These are phyloP conservation scores for Xanthoparmelia taractica DNA, from an alignment of 495 filamentous ascomycete species.

Conservation along the genomic window DNA sequence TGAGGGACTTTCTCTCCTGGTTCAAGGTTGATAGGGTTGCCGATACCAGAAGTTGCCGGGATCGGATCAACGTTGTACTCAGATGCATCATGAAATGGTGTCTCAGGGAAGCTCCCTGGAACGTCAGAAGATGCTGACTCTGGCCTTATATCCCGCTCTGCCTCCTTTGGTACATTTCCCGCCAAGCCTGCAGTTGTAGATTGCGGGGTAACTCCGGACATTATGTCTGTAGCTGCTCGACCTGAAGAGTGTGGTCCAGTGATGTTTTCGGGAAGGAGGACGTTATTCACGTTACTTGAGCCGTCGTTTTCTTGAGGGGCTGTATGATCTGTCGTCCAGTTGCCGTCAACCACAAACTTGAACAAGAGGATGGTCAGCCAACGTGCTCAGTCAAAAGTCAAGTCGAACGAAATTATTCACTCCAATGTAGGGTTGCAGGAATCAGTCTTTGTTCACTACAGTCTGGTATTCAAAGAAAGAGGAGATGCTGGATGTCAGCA, in stretches of 20 bases:
- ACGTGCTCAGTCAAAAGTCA: neutral
- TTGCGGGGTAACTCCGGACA: conserved; percentile 61
- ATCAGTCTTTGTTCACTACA: neutral
- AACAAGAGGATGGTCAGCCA: conserved; percentile 6
- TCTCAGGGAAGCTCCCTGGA: conserved; percentile 76
- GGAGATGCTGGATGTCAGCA: conserved; percentile 6
- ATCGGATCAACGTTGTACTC: conserved; percentile 59
- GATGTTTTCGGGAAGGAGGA: conserved; percentile 69
- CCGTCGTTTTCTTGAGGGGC: conserved; percentile 72
- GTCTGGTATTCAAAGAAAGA: neutral
- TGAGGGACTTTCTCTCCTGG: conserved; percentile 77
- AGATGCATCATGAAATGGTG: conserved; percentile 53
- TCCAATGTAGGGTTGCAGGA: neutral
- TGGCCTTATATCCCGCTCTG: conserved; percentile 24
- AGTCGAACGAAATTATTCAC: neutral
- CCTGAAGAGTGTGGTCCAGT: conserved; percentile 33
- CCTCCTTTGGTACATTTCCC: conserved; percentile 56
- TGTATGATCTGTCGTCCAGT: conserved; percentile 72
- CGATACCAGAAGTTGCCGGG: conserved; percentile 66
- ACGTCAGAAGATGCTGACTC: conserved; percentile 35
- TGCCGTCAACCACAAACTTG: conserved; percentile 87
- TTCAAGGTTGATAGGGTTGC: conserved; percentile 71
- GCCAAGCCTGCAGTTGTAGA: conserved; percentile 71
- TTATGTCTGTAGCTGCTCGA: conserved; percentile 39
- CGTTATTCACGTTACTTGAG: conserved; percentile 78